Percentiles rank a stretch among this genome's conserved stretches.
Conservation (phyloP, 179 eudicot genomes). For the Heliamphora pulchella region DNA sequence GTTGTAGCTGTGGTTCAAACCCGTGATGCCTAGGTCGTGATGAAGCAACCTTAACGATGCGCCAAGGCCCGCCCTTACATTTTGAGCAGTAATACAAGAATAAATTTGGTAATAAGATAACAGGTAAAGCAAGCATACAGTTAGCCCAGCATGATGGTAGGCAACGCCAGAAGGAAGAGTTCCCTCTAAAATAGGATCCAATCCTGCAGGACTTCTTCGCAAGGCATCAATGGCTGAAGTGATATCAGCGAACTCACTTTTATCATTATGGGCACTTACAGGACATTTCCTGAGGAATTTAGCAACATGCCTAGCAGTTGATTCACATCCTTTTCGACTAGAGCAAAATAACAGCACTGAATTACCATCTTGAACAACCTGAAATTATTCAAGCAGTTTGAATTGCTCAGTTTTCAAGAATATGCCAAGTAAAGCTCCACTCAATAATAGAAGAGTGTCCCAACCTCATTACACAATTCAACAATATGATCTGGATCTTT, state of each 20-base stretch:
- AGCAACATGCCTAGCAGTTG: conserved; percentile 86
- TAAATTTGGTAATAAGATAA: background rate
- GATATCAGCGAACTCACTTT: conserved; percentile 49
- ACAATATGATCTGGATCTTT: conserved; percentile 99
- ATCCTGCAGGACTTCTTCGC: conserved; percentile 80
- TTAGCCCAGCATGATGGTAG: conserved; percentile 98
- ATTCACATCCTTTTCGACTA: conserved; percentile 97
- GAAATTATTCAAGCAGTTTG: conserved; percentile 9
- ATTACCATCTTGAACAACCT: conserved; percentile 98
- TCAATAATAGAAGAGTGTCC: conserved; percentile 14
- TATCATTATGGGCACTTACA: conserved; percentile 43
- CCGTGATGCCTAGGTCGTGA: too few relatives aligned
- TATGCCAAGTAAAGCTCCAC: conserved; percentile 6
- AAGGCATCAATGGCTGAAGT: conserved; percentile 70
- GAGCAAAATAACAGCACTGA: conserved; percentile 94
- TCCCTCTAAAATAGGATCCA: conserved; percentile 85
- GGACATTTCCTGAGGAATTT: conserved; percentile 65
- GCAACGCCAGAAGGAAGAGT: conserved; percentile 96
- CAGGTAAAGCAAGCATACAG: conserved; percentile 40
- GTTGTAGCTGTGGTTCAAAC: too few relatives aligned
- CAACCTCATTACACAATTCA: conserved; percentile 92
- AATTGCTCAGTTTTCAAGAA: conserved; percentile 2
- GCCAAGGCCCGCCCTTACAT: too few relatives aligned
- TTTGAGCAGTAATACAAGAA: background rate
- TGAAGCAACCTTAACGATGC: too few relatives aligned